Percentiles rank a stretch among this genome's conserved stretches.
Evolutionary conservation across 2,329 filamentous ascomycete species (phyloP).

Genomic region (Lasiodiplodia gonubiensis): DNA sequence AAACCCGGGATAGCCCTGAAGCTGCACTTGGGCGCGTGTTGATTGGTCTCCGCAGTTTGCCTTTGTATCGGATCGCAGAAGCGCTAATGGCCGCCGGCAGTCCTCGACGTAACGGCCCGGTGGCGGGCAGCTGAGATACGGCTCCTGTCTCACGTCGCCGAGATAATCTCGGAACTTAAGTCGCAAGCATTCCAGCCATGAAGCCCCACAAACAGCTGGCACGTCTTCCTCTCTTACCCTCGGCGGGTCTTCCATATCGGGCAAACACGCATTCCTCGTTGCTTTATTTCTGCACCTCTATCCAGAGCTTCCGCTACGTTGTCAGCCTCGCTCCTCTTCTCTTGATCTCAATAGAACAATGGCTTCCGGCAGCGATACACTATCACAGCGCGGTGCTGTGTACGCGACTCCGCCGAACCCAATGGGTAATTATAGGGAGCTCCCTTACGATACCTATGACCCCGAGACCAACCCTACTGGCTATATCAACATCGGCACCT

Average conservation of each 20-base stretch:
- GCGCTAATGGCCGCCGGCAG: constrained; percentile 3
- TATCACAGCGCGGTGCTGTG: constrained; percentile 21
- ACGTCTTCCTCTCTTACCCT: not conserved
- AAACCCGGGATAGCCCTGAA: constrained; percentile 3
- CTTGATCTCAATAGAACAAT: not conserved
- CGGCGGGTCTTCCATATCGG: not conserved
- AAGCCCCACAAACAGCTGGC: not conserved
- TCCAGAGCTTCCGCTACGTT: not conserved
- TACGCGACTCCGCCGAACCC: constrained; percentile 29
- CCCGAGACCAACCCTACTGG: constrained; percentile 38
- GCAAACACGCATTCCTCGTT: not conserved
- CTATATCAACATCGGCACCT: constrained; percentile 39
- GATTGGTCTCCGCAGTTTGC: constrained; percentile 7
- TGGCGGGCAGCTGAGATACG: not conserved
- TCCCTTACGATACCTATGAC: constrained; percentile 35
- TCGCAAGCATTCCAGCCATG: not conserved
- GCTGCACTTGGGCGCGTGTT: not conserved
- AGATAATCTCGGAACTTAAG: constrained; percentile 4
- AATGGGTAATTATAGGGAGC: constrained; percentile 30
- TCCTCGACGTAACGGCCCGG: not conserved
- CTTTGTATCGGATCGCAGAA: constrained; percentile 1
- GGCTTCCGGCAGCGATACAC: not conserved
- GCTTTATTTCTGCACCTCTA: not conserved
- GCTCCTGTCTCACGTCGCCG: constrained; percentile 2
- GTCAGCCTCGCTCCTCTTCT: not conserved